Evolutionary conservation across 2,329 filamentous ascomycete genomes (phyloP), one percentile per base, ranked within the genome.

Genomic region (Beauveria medogensis): DNA sequence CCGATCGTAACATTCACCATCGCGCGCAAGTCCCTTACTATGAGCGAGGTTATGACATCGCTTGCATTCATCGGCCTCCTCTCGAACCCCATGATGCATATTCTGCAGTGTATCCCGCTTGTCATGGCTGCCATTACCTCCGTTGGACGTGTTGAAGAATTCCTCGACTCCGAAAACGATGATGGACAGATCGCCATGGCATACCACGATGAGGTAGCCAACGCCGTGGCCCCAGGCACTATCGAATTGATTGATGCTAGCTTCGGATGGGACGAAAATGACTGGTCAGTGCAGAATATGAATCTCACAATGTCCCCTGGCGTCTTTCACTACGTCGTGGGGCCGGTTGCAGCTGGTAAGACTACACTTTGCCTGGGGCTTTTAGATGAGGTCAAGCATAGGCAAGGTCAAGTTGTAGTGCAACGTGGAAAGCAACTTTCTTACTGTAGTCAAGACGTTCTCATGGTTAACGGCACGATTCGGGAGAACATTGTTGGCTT

Each of bases 341-440:
- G 56, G 0, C 75, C 74, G 0, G 67, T 77, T 8, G 75, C 70
- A 0, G 73, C 72, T 0, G 76, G 76, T 1, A 59, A 59, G 22
- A 59, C 56, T 6, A 59, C 56, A n/a, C 22, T 51, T 18, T 59
- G 56, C 18, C 47, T 59, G 5, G 56, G 56, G 18, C 56, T 59
- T 16, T 30, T 59, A 26, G 37, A 59, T 5, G 56, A 59, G n/a
- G 40, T 34, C 12, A 44, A 50, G 28, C 20, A 28, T n/a, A 16
- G 7, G 14, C 28, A 59, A 16, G 56, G 56, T 2, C 14, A 34
- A 6, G 37, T 51, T 14, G 20, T n/a, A 5, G n/a, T 59, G 3
- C 34, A 55, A 14, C 50, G 41, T 16, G 48, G 26, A 22, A 34
- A 22, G 26, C 56, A 44, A 7, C 16, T 59, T 6, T 41, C 56